These are phyloP conservation scores for Cordyceps militaris DNA, from an alignment of 2,329 filamentous ascomycete species.

Conservation along the genomic window DNA sequence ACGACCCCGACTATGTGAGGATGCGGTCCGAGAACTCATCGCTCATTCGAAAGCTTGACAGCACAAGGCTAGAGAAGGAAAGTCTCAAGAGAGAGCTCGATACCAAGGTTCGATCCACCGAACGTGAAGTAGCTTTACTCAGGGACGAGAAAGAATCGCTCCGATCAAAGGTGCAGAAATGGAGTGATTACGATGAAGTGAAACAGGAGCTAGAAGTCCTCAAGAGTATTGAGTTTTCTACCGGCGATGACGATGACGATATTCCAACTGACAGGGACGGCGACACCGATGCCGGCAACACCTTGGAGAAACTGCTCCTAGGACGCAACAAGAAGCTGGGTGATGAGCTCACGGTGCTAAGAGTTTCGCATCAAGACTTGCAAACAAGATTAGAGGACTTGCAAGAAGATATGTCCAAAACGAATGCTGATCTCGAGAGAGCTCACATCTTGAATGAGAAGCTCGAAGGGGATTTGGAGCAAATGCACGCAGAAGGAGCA, in stretches of 20 bases:
- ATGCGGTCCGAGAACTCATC: slow-evolving; percentile 91
- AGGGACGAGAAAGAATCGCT: slow-evolving; percentile 75
- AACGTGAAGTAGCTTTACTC: slow-evolving; percentile 68
- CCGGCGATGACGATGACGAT: slow-evolving; percentile 78
- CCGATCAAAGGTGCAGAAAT: slow-evolving; percentile 75
- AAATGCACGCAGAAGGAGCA: slow-evolving; percentile 74
- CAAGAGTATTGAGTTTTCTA: slow-evolving; percentile 96
- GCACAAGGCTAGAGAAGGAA: slow-evolving; percentile 75
- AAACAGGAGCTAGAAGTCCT: slow-evolving; percentile 94
- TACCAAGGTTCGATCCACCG: slow-evolving; percentile 65
- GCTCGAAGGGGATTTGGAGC: slow-evolving; percentile 84
- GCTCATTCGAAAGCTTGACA: slow-evolving; percentile 80
- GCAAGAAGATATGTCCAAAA: slow-evolving; percentile 74
- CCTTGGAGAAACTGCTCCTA: slow-evolving; percentile 82
- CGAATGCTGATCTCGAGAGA: slow-evolving; percentile 80
- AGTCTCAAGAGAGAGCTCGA: slow-evolving; percentile 71
- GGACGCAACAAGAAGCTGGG: slow-evolving; percentile 94
- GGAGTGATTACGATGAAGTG: slow-evolving; percentile 91
- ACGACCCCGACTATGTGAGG: slow-evolving; percentile 82
- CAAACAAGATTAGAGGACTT: slow-evolving; percentile 72
- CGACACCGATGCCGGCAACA: slow-evolving; percentile 55
- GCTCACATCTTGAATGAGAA: slow-evolving; percentile 79
- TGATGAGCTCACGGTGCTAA: slow-evolving; percentile 85
- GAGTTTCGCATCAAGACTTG: slow-evolving; percentile 89
- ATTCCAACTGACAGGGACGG: slow-evolving; percentile 35